A percentile compares a stretch with the other conserved stretches of the same genome.
Conservation (phyloP, 2,329 filamentous ascomycete species). For the Hymenoscyphus infarciens region DNA sequence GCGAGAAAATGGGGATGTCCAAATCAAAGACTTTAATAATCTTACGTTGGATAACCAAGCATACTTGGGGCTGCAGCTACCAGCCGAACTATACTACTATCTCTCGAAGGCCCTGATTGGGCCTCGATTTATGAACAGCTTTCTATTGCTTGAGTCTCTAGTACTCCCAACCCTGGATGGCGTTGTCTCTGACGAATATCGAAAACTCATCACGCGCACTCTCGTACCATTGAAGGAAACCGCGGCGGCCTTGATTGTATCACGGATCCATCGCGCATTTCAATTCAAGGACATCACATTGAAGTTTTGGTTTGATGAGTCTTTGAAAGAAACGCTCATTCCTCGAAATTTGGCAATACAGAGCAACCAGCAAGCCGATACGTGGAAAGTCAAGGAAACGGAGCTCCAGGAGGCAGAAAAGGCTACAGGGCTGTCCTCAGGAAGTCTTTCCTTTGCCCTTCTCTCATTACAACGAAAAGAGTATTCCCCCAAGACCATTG, state of each 20-base stretch:
- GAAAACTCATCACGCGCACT: constrained; percentile 69
- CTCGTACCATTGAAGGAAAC: constrained; percentile 73
- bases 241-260: constrained; percentile 73
- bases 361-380: constrained; percentile 46
- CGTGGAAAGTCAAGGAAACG: constrained; percentile 71
- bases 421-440: constrained; percentile 39
- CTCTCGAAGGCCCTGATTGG: constrained; percentile 79
- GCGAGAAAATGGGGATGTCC: constrained; percentile 58
- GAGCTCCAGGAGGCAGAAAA: constrained; percentile 44
- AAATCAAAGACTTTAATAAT: constrained; percentile 67
- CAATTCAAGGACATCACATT: constrained; percentile 74
- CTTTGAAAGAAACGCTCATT: constrained; percentile 64
- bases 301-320: constrained; percentile 78
- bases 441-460: constrained; percentile 57
- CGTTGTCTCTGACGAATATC: constrained; percentile 75
- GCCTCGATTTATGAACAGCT: constrained; percentile 74
- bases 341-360: constrained; percentile 45
- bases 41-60: constrained; percentile 82
- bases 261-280: constrained; percentile 78
- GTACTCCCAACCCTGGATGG: constrained; percentile 84
- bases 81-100: constrained; percentile 88
- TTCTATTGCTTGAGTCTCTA: constrained; percentile 74
- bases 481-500: constrained; percentile 67
- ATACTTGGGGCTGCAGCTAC: constrained; percentile 84
- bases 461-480: constrained; percentile 64